phyloP scores from a whole-genome alignment of 495 filamentous ascomycete genomes.

The Amphirosellinia nigrospora region DNA sequence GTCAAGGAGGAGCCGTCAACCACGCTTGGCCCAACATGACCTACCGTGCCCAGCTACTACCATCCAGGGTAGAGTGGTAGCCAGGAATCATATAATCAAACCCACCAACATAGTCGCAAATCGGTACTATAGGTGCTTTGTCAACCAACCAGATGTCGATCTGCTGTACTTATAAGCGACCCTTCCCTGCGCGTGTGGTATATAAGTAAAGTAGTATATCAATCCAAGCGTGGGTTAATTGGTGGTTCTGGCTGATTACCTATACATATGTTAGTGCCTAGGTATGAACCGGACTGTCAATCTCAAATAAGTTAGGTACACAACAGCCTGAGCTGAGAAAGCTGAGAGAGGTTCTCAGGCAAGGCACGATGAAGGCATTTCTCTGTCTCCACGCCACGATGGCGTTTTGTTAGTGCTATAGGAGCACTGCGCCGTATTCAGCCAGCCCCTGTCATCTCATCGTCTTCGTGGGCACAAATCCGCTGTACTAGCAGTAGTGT shows the following conservation, averaged over 20 bases:
- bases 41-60: not conserved
- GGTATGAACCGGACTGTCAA: not conserved
- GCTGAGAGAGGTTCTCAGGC: constrained; percentile 2
- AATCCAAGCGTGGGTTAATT: not conserved
- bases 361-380: constrained; percentile 11
- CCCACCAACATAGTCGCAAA: not conserved
- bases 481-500: too few species aligned
- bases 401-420: constrained; percentile 8
- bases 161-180: not conserved
- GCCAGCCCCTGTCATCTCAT: constrained; percentile 1
- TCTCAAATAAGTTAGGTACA: not conserved
- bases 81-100: not conserved
- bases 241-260: not conserved
- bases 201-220: not conserved
- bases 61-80: not conserved
- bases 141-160: constrained; percentile 1
- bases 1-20: not conserved
- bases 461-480: not conserved
- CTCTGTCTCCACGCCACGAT: not conserved
- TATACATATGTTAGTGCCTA: not conserved
- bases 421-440: not conserved
- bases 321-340: constrained; percentile 17
- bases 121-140: not conserved
- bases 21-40: not conserved
- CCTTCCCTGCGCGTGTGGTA: not conserved